These are phyloP conservation scores for Tetracladium maxilliforme DNA, from an alignment of 2,329 filamentous ascomycete genomes.

Conservation along the genomic window DNA sequence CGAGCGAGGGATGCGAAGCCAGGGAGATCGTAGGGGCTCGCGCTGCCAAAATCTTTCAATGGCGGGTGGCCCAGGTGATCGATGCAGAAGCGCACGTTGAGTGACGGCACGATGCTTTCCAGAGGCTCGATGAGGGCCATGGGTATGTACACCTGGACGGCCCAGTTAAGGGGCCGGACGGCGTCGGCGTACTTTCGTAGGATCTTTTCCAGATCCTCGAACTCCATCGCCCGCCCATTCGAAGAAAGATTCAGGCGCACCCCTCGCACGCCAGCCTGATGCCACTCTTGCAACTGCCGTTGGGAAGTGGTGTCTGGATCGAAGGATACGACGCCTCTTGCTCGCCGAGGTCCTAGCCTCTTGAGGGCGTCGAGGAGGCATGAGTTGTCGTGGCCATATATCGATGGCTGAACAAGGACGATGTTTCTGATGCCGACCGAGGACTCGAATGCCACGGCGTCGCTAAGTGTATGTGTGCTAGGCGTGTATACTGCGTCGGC, in stretches of 20 bases:
- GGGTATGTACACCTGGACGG: constrained; percentile 41
- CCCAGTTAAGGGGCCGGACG: constrained; percentile 35
- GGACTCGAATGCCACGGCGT: constrained; percentile 34
- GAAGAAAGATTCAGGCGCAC: constrained; percentile 46
- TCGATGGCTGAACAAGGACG: constrained; percentile 37
- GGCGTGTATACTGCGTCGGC: constrained; percentile 35
- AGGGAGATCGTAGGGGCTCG: constrained; percentile 26
- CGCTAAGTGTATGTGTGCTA: constrained; percentile 27
- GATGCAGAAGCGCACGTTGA: constrained; percentile 38
- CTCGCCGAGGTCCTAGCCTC: constrained; percentile 29
- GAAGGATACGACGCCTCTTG: constrained; percentile 39
- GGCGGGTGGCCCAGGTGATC: constrained; percentile 42
- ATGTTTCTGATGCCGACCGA: constrained; percentile 35
- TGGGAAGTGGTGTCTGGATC: constrained; percentile 25
- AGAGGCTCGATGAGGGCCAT: constrained; percentile 32
- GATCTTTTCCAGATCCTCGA: constrained; percentile 21
- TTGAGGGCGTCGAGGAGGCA: constrained; percentile 39
- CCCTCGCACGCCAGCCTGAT: constrained; percentile 40
- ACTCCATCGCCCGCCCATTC: too few species aligned
- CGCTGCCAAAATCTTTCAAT: constrained; percentile 11
- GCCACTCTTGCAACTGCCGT: constrained; percentile 33
- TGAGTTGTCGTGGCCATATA: constrained; percentile 45
- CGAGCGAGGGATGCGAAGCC: constrained; percentile 32
- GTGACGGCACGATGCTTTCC: constrained; percentile 27
- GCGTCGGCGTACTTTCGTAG: constrained; percentile 32